These are phyloP conservation scores for Cydonia oblonga DNA, from an alignment of 331 rosid species.

Conservation along the genomic window DNA sequence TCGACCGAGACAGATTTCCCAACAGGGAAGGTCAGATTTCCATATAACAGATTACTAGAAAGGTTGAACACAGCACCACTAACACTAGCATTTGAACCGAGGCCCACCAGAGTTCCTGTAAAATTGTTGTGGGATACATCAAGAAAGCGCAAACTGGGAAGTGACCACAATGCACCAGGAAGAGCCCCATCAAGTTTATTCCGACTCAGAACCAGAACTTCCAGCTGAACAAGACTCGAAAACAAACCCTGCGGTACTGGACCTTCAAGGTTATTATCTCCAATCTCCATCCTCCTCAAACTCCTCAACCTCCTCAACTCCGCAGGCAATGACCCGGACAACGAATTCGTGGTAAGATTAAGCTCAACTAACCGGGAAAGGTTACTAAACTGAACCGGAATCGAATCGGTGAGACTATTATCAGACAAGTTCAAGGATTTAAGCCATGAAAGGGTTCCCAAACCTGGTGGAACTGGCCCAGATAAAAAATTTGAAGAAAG, in stretches of 20 bases:
- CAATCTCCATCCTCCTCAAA: slow-evolving; percentile 26
- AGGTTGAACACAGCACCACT: slow-evolving; percentile 35
- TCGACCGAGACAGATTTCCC: slow-evolving; percentile 30
- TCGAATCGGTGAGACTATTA: slow-evolving; percentile 32
- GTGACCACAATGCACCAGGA: slow-evolving; percentile 33
- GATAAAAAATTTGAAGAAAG: slow-evolving; percentile 59
- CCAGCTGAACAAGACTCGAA: slow-evolving; percentile 25
- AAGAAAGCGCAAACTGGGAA: slow-evolving; percentile 34
- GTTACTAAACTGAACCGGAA: slow-evolving; percentile 41
- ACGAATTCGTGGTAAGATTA: slow-evolving; percentile 54
- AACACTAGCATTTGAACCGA: slow-evolving; percentile 17
- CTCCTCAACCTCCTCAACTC: slow-evolving; percentile 23
- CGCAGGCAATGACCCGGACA: slow-evolving; percentile 46
- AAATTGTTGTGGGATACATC: slow-evolving; percentile 59
- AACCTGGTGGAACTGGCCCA: slow-evolving; percentile 48
- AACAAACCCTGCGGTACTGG: slow-evolving; percentile 29
- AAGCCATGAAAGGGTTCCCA: slow-evolving; percentile 41
- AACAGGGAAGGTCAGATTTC: slow-evolving; percentile 29
- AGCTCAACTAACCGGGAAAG: slow-evolving; percentile 44
- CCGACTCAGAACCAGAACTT: slow-evolving; percentile 26
- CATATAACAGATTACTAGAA: slow-evolving; percentile 61
- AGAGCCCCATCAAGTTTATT: slow-evolving; percentile 47
- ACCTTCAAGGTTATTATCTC: slow-evolving; percentile 32
- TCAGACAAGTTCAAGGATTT: slow-evolving; percentile 43
- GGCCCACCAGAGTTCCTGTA: slow-evolving; percentile 38